Conservation (phyloP, 805 yeast species). For the Torulaspora gathmanii region DNA sequence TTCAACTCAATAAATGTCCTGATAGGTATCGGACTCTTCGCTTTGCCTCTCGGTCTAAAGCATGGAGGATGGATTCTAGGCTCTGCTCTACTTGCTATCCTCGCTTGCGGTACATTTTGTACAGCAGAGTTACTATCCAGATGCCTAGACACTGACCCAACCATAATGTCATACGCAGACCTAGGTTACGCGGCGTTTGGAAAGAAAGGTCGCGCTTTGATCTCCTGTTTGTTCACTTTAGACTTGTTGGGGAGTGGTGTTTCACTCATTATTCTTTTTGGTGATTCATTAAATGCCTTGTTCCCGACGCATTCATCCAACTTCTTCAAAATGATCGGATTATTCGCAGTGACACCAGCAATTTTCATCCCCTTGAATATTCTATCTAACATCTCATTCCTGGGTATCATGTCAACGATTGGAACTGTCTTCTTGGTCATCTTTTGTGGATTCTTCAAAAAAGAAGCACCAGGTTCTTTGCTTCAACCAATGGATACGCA, state of each 20-base stretch:
- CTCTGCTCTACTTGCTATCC: conserved; percentile 47
- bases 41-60: conserved; percentile 65
- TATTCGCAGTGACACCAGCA: conserved; percentile 71
- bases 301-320: conserved; percentile 49
- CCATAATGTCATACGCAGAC: conserved; percentile 83
- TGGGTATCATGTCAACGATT: conserved; percentile 69
- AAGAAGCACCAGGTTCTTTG: conserved; percentile 69
- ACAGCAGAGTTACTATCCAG: conserved; percentile 70
- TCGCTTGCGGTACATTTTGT: conserved; percentile 68
- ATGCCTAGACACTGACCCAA: conserved; percentile 74
- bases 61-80: conserved; percentile 73
- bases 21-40: conserved; percentile 70
- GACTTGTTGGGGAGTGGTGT: conserved; percentile 82
- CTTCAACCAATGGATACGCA: conserved; percentile 59
- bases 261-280: conserved; percentile 72
- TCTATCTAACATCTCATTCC: conserved; percentile 60
- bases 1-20: conserved; percentile 74
- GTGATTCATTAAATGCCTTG: conserved; percentile 75
- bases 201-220: conserved; percentile 62
- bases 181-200: conserved; percentile 85
- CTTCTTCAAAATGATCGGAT: conserved; percentile 62
- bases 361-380: conserved; percentile 73
- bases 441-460: conserved; percentile 59
- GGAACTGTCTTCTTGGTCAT: conserved; percentile 56
- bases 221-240: conserved; percentile 67